Conservation (phyloP, 768 basidiomycete genomes). For the Gloeophyllum trabeum region DNA sequence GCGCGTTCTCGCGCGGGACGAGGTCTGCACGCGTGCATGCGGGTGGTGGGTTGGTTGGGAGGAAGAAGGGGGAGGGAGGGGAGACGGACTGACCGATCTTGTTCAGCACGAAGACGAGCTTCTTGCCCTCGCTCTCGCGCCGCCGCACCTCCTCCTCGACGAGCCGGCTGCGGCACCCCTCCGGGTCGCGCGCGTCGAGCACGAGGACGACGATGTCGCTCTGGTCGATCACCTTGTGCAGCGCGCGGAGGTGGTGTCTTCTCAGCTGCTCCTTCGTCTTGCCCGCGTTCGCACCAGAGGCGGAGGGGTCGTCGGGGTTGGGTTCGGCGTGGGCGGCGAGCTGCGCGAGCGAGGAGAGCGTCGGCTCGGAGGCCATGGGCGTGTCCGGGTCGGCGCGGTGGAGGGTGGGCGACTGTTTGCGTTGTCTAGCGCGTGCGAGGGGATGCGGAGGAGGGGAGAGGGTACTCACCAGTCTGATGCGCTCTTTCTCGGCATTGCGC, state of each 20-base stretch:
- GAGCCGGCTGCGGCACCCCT: slow-evolving; percentile 82
- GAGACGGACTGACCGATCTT: slow-evolving; percentile 67
- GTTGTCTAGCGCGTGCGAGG: neutral
- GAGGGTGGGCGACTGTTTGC: slow-evolving; percentile 11
- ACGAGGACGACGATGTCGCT: slow-evolving; percentile 86
- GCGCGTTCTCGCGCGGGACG: slow-evolving; percentile 79
- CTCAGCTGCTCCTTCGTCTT: slow-evolving; percentile 65
- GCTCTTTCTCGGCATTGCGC: slow-evolving; percentile 38
- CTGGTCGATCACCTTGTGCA: slow-evolving; percentile 90
- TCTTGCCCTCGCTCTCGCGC: slow-evolving; percentile 82
- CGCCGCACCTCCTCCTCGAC: slow-evolving; percentile 92
- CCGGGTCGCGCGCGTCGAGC: slow-evolving; percentile 90
- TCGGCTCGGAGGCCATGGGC: slow-evolving; percentile 67
- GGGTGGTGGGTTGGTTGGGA: neutral
- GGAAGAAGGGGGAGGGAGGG: neutral
- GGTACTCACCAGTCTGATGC: slow-evolving; percentile 26
- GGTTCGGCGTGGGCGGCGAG: slow-evolving; percentile 26
- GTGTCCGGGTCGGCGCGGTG: slow-evolving; percentile 38
- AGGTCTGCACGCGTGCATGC: slow-evolving; percentile 60
- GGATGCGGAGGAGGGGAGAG: neutral
- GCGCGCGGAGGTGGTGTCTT: slow-evolving; percentile 61
- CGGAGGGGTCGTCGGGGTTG: slow-evolving; percentile 18
- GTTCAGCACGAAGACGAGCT: slow-evolving; percentile 88
- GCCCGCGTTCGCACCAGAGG: slow-evolving; percentile 18
- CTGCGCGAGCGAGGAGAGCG: slow-evolving; percentile 46